phyloP scores from a whole-genome alignment of 2,329 filamentous ascomycete species.

The Penicillium sp. region DNA sequence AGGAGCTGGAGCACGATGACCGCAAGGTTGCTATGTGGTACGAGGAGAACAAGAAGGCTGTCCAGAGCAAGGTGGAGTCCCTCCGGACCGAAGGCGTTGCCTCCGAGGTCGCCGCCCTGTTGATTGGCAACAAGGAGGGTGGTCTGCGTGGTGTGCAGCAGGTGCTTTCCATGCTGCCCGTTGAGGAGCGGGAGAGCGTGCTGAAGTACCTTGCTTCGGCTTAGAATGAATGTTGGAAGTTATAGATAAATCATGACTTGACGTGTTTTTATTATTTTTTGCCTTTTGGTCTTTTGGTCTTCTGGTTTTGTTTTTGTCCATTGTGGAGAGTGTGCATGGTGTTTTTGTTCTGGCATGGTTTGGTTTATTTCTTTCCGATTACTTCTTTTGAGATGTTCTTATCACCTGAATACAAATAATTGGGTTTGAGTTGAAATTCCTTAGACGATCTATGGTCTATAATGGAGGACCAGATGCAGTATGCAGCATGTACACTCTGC shows the following conservation, averaged over 20 bases:
- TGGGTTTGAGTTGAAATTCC: no score
- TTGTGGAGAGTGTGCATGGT: conserved; percentile 13
- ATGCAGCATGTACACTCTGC: no score
- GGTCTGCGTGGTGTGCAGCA: conserved; percentile 84
- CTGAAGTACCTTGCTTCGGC: conserved; percentile 56
- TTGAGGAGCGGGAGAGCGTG: conserved; percentile 83
- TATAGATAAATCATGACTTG: conserved; percentile 19
- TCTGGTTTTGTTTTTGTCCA: conserved; percentile 4
- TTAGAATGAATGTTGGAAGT: neutral
- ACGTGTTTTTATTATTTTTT: conserved; percentile 18
- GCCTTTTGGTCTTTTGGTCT: neutral
- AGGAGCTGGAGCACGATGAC: conserved; percentile 77
- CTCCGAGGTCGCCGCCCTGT: conserved; percentile 67
- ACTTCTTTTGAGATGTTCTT: neutral
- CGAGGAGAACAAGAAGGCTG: conserved; percentile 84
- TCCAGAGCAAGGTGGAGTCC: conserved; percentile 80
- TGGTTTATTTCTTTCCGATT: neutral
- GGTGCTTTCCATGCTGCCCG: conserved; percentile 81
- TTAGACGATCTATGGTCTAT: no score
- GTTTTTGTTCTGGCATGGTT: conserved; percentile 3
- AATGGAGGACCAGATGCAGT: no score
- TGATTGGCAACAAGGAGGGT: conserved; percentile 66
- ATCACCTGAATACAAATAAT: neutral
- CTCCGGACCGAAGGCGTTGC: conserved; percentile 76
- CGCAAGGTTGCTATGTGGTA: conserved; percentile 90